Conservation (phyloP, 345 rosid species). For the Orychophragmus violaceus region DNA sequence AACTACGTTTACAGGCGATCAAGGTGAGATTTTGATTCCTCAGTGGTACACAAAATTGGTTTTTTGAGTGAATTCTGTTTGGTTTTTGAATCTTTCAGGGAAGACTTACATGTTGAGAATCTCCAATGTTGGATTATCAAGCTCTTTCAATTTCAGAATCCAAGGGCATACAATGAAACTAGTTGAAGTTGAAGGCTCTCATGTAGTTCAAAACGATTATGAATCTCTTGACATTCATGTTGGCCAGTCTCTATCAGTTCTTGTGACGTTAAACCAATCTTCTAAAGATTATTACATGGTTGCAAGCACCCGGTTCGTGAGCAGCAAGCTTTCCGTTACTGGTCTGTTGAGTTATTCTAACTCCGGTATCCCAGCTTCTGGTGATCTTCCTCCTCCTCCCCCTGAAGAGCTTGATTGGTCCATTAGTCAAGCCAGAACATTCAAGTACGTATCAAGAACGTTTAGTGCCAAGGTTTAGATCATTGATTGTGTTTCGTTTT, state of each 20-base stretch:
- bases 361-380: slow-evolving; percentile 56
- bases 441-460: slow-evolving; percentile 35
- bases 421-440: slow-evolving; percentile 80
- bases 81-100: slow-evolving; percentile 37
- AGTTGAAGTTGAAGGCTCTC: slow-evolving; percentile 93
- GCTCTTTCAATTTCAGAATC: slow-evolving; percentile 73
- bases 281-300: slow-evolving; percentile 81
- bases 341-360: slow-evolving; percentile 63
- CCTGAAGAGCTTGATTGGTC: slow-evolving; percentile 52
- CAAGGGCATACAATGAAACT: slow-evolving; percentile 75
- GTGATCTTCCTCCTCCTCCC: slow-evolving; percentile 60
- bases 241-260: slow-evolving; percentile 76
- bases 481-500: not conserved
- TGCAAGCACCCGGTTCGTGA: slow-evolving; percentile 59
- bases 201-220: slow-evolving; percentile 58
- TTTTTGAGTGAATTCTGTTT: not conserved
- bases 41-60: not conserved
- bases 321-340: slow-evolving; percentile 39
- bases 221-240: slow-evolving; percentile 82
- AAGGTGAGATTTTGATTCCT: slow-evolving; percentile 33
- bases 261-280: slow-evolving; percentile 66
- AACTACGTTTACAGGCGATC: slow-evolving; percentile 46
- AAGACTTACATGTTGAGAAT: slow-evolving; percentile 83
- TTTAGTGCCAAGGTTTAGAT: not conserved
- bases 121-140: slow-evolving; percentile 75